These are phyloP conservation scores for Paraphaeosphaeria sporulosa DNA, from an alignment of 2,329 filamentous ascomycete species.

Conservation along the genomic window DNA sequence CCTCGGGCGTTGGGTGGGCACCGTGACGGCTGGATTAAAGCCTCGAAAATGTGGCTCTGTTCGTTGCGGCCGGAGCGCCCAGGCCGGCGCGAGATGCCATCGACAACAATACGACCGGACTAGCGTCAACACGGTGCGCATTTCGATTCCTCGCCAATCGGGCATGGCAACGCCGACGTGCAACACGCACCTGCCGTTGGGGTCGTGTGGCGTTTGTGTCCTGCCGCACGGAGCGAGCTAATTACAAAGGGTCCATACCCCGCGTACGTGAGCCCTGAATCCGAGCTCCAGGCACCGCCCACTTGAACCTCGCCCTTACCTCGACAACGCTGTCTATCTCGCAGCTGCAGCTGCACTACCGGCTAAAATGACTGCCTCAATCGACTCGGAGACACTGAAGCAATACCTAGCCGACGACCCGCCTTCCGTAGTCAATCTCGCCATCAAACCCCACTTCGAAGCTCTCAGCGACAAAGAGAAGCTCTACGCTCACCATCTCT, in stretches of 20 bases:
- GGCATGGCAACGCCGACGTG: neutral
- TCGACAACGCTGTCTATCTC: neutral
- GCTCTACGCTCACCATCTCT: conserved; percentile 80
- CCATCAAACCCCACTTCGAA: conserved; percentile 93
- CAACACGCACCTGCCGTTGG: neutral
- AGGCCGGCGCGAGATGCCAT: neutral
- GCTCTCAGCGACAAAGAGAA: conserved; percentile 77
- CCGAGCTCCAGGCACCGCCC: conserved; percentile 16
- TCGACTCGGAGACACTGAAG: conserved; percentile 56
- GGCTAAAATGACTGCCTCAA: conserved; percentile 38
- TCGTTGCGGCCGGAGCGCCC: neutral
- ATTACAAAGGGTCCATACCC: conserved; percentile 12
- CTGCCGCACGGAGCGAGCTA: neutral
- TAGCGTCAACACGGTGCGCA: neutral
- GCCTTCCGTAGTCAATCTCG: conserved; percentile 84
- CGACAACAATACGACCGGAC: conserved; percentile 1
- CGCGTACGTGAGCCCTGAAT: conserved; percentile 12
- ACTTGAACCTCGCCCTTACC: conserved; percentile 1
- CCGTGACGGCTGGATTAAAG: neutral
- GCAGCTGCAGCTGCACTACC: neutral
- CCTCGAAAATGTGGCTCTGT: neutral
- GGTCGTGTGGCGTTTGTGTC: neutral
- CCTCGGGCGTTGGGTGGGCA: neutral
- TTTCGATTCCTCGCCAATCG: neutral
- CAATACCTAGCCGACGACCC: conserved; percentile 93